phyloP scores from a whole-genome alignment of 2,329 filamentous ascomycete genomes.

The Nothophaeocryptopus gaeumannii region DNA sequence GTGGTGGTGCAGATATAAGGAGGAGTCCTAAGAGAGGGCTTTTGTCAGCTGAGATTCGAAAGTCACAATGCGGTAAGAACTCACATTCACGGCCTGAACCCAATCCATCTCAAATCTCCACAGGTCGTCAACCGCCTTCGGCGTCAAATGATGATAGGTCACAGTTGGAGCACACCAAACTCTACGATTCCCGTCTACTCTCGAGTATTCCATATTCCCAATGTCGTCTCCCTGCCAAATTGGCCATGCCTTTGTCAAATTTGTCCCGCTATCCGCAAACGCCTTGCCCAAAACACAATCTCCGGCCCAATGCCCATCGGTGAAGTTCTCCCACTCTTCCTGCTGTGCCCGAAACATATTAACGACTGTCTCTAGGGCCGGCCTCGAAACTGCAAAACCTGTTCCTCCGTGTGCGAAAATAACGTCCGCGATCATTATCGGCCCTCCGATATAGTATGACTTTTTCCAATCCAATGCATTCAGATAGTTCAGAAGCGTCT shows the following conservation, averaged over 20 bases:
- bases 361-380: constrained; percentile 34
- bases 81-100: constrained; percentile 18
- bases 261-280: constrained; percentile 24
- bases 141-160: constrained; percentile 27
- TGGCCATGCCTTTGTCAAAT: constrained; percentile 26
- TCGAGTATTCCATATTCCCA: constrained; percentile 25
- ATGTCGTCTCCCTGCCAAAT: constrained; percentile 28
- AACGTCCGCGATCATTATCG: constrained; percentile 35
- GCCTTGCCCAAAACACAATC: constrained; percentile 32
- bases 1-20: constrained; percentile 17
- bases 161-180: constrained; percentile 29
- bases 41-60: background rate
- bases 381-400: constrained; percentile 42
- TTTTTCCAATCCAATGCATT: constrained; percentile 40
- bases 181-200: constrained; percentile 20
- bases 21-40: background rate
- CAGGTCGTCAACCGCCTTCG: constrained; percentile 21
- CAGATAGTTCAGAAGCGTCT: constrained; percentile 44
- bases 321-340: constrained; percentile 28
- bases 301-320: constrained; percentile 29
- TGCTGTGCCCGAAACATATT: constrained; percentile 42
- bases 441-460: constrained; percentile 43
- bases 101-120: constrained; percentile 28
- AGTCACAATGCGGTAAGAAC: background rate
- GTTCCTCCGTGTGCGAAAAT: constrained; percentile 41